Evolutionary conservation across 1,284 basidiomycete species (phyloP).

Genomic region (Microbotryum intermedium): DNA sequence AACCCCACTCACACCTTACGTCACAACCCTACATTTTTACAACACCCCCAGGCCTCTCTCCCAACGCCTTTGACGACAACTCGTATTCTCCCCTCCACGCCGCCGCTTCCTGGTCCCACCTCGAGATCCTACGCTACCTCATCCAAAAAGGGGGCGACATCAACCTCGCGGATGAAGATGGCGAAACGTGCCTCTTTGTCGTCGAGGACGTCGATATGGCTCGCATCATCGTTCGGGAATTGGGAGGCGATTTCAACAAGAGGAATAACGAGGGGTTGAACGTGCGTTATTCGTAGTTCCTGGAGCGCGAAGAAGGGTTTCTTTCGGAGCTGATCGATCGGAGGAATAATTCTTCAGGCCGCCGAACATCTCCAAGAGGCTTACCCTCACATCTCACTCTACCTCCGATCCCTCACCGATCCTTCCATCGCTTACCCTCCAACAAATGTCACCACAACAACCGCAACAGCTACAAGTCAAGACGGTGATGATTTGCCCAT

Average conservation of each 20-base stretch:
- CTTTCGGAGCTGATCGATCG: background rate
- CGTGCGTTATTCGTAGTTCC: conserved; percentile 51
- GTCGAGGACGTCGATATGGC: conserved; percentile 74
- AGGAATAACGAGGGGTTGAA: conserved; percentile 64
- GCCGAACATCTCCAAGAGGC: conserved; percentile 66
- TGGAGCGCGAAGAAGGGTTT: no score
- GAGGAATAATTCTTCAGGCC: conserved; percentile 35
- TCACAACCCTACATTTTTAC: background rate
- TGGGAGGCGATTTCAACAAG: conserved; percentile 60
- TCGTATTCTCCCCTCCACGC: conserved; percentile 71
- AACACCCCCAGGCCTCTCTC: conserved; percentile 6
- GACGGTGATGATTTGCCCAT: no score
- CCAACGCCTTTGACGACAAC: conserved; percentile 23
- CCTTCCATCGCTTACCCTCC: conserved; percentile 8
- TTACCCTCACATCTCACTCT: conserved; percentile 64
- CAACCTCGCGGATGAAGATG: conserved; percentile 74
- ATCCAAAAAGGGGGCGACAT: conserved; percentile 72
- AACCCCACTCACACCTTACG: background rate
- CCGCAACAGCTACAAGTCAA: background rate
- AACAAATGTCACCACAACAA: background rate
- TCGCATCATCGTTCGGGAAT: conserved; percentile 57
- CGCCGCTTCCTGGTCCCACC: conserved; percentile 82
- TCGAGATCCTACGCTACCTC: conserved; percentile 67
- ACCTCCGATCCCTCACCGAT: conserved; percentile 49
- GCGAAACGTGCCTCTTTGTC: conserved; percentile 85